Evolutionary conservation across 2,329 filamentous ascomycete species (phyloP).

Genomic region (Ophiocordyceps sinensis): DNA sequence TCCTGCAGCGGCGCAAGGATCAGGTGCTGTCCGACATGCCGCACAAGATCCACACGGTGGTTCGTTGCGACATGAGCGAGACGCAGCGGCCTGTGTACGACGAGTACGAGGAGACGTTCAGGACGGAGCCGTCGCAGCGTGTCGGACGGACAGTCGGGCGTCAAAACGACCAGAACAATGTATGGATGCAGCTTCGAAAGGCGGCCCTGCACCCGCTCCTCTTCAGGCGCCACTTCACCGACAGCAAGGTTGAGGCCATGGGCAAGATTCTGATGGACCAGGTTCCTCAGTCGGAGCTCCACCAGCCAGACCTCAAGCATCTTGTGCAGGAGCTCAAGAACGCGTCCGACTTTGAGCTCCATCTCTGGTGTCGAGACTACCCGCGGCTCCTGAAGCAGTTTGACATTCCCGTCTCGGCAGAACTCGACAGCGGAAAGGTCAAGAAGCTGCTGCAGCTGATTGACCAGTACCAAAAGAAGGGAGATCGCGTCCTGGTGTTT

Average conservation of each 20-base stretch:
- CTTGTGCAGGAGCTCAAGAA: conserved; percentile 40
- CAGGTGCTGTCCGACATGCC: conserved; percentile 81
- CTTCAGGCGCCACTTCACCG: conserved; percentile 67
- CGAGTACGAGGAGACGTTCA: conserved; percentile 47
- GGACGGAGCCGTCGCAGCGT: conserved; percentile 41
- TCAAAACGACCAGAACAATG: conserved; percentile 46
- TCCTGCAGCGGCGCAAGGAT: conserved; percentile 82
- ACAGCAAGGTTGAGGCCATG: conserved; percentile 64
- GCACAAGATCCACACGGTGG: conserved; percentile 60
- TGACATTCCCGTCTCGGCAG: conserved; percentile 37
- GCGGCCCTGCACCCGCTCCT: conserved; percentile 85
- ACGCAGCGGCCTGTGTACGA: conserved; percentile 63
- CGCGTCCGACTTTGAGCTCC: conserved; percentile 51
- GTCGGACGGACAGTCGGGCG: conserved; percentile 32
- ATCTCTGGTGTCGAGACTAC: conserved; percentile 50
- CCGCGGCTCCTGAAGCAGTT: conserved; percentile 32
- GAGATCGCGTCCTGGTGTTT: conserved; percentile 81
- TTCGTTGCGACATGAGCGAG: conserved; percentile 66
- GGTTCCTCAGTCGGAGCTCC: conserved; percentile 39
- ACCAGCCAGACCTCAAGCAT: conserved; percentile 35
- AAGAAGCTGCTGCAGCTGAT: conserved; percentile 64
- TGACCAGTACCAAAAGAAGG: conserved; percentile 56
- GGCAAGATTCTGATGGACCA: conserved; percentile 60
- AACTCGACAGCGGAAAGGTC: conserved; percentile 68
- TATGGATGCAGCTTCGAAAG: conserved; percentile 83